Base-by-base conservation (phyloP, 140 eudicot genomes). In the Senecio squalidus region DNA sequence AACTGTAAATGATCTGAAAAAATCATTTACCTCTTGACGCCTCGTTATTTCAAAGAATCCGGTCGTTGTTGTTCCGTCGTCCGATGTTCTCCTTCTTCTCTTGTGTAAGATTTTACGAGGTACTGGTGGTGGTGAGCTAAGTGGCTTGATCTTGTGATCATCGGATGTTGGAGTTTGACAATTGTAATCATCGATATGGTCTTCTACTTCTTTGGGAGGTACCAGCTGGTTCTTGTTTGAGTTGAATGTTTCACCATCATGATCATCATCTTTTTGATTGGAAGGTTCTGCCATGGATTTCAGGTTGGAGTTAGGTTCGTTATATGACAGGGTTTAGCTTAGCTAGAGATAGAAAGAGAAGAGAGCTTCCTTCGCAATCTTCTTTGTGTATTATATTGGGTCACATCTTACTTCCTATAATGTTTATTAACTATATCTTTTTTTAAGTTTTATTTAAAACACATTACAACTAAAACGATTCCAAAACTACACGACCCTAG, bases 91-190 rank as follows among this genome's bases (percentile, higher is more conserved):
- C 61, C 67, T 56, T 23, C 66, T 64, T 20, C 61, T 64, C 66
- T 62, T 68, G 23, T 13, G 45, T 27, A 60, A 3, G 15, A 1
- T 45, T 29, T 60, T 72, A 3, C 20, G 52, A 6, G 70, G 62
- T 2, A 56, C 63, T 8, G 56, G 58, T 8, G 46, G 51, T 8
- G 9, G 45, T 13, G 56, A 56, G 8, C 21, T 17, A 5, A 17
- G 62, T 18, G 62, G 51, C 11, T 26, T 30, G 24, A 64, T 71
- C 71, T 63, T 71, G 66, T 71, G 71, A 71, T 71, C 72, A 45
- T 71, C 60, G 10, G 77, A 63, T 31, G 71, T 55, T 51, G 77
- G 77, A 55, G 77, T 71, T 41, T 62, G 29, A 61, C 58, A 60
- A 10, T 63, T 52, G 9, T 11, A 24, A 62, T 29, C 22, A 11